A percentile compares a stretch with the other conserved stretches of the same genome.
Conservation (phyloP, 192 early-diverging fungal genomes). For the Backusella macrospora region DNA sequence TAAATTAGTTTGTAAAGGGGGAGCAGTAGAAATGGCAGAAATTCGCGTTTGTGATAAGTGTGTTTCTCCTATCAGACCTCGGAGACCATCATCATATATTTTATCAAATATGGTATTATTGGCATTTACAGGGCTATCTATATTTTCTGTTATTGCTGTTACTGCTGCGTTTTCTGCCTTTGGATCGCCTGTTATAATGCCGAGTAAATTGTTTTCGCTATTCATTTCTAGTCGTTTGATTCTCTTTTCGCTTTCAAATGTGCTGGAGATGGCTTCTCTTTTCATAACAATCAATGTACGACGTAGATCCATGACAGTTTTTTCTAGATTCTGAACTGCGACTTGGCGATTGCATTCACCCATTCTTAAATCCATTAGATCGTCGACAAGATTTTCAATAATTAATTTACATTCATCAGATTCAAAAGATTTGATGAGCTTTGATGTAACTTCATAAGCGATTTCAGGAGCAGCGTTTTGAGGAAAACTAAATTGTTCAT, state of each 20-base stretch:
- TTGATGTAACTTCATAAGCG: slow-evolving; percentile 52
- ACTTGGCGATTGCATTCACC: slow-evolving; percentile 49
- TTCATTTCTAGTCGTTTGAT: slow-evolving; percentile 24
- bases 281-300: slow-evolving; percentile 60
- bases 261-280: slow-evolving; percentile 37
- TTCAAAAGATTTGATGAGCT: slow-evolving; percentile 54
- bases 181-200: neutral
- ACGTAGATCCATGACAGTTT: slow-evolving; percentile 52
- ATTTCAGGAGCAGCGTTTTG: slow-evolving; percentile 47
- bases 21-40: neutral
- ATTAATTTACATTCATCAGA: slow-evolving; percentile 52
- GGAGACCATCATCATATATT: slow-evolving; percentile 41
- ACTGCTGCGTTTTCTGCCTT: neutral
- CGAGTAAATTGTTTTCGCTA: neutral
- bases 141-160: slow-evolving; percentile 13
- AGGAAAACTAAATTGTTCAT: slow-evolving; percentile 39
- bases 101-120: slow-evolving; percentile 44
- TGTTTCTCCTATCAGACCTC: slow-evolving; percentile 30
- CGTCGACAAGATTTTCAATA: slow-evolving; percentile 57
- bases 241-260: slow-evolving; percentile 32
- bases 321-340: slow-evolving; percentile 52
- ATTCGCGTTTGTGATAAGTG: neutral
- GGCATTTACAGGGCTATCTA: slow-evolving; percentile 32
- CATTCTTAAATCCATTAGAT: slow-evolving; percentile 54
- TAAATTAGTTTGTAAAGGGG: neutral